Evolutionary conservation across 257 asterid genomes (phyloP), one percentile per base, ranked within the genome.

Genomic region (Thymus quinquecostatus): DNA sequence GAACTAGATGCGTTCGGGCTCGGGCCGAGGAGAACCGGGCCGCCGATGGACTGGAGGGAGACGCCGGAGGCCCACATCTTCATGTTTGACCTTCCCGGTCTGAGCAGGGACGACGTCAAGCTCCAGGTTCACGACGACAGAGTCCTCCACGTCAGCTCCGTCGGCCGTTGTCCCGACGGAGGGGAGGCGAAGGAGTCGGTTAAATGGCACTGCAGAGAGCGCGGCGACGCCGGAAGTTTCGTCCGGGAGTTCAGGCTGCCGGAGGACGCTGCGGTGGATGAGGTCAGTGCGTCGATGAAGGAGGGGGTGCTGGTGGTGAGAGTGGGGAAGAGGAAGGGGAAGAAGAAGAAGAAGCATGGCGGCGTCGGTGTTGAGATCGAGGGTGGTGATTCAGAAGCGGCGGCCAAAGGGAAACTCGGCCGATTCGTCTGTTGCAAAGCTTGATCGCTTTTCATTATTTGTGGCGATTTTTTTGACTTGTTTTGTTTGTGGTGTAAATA

Each of bases 181-280:
- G 75, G 41, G 21, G 0, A 38, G 9, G n/a, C 2, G 6, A 28
- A 28, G 10, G 47, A 45, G 3, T 38, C 11, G 21, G 21, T 21
- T 0, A 84, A 68, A 47, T 84, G 86, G 86, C 81, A 84, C 36
- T 79, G 86, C 1, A 81, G 57, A 62, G 88, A 84, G 75, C 75
- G 86, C 5, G n/a, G 36, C 3, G 27, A 10, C 4, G 10, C 13
- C 11, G 76, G 78, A 10, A 64, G 53, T 43, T 81, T 2, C 28
- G 33, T 21, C 56, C 71, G 82, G 80, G 84, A 81, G 10, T 84
- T 81, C 5, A 70, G 86, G 55, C 32, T 84, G 69, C 86, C 88
- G 60, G 88, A 84, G 12, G 76, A 84, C 48, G 84, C 68, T 3
- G 0, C 54, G 71, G 84, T 74, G 49, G 84, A 84, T 56, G 67